phyloP scores from a whole-genome alignment of 768 basidiomycete species.

The Podaxis carcinomalis region DNA sequence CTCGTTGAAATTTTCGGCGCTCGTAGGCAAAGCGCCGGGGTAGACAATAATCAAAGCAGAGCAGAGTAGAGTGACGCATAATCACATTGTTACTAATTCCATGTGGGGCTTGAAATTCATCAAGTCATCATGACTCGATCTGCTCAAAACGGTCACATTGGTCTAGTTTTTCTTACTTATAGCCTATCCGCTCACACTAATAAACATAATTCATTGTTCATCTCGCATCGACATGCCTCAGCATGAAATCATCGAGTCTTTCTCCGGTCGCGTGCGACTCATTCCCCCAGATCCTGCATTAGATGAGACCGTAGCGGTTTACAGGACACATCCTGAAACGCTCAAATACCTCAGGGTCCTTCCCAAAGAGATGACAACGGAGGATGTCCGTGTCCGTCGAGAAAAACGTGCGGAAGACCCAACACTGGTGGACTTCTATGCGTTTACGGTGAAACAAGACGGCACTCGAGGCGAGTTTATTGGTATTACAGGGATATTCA shows the following conservation, averaged over 20 bases:
- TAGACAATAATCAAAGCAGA: neutral
- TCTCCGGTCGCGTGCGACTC: constrained; percentile 30
- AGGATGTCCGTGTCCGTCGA: constrained; percentile 30
- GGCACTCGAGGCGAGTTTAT: constrained; percentile 23
- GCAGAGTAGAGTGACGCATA: neutral
- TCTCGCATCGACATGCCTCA: constrained; percentile 14
- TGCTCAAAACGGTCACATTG: neutral
- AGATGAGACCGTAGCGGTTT: constrained; percentile 29
- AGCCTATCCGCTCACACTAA: neutral
- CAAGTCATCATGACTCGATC: neutral
- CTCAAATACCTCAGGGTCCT: constrained; percentile 34
- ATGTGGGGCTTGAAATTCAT: no score
- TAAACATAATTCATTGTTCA: neutral
- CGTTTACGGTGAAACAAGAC: constrained; percentile 25
- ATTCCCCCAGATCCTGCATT: constrained; percentile 28
- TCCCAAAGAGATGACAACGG: constrained; percentile 29
- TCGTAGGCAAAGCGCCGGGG: constrained; percentile 15
- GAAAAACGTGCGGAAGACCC: constrained; percentile 30
- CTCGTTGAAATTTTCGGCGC: constrained; percentile 45
- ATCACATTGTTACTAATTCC: no score
- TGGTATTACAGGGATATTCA: constrained; percentile 34
- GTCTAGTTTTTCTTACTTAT: neutral
- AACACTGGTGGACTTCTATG: constrained; percentile 31
- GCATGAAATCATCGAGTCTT: constrained; percentile 25
- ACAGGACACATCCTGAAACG: constrained; percentile 35